Conservation (phyloP, 169 alveolate genomes). For the Cryptosporidium viatorum region DNA sequence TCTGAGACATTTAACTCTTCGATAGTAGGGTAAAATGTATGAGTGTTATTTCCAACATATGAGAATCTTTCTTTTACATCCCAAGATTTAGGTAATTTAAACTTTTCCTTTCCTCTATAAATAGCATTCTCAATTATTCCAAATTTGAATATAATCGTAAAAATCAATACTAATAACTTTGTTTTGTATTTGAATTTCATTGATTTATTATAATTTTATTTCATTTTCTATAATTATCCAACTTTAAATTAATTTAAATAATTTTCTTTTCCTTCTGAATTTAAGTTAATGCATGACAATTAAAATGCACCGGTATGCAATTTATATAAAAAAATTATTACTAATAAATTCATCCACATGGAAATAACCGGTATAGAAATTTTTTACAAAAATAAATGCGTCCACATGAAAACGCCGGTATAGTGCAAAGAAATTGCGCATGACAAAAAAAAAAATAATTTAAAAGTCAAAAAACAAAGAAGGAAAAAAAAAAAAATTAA, state of each 20-base stretch:
- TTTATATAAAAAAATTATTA: background rate
- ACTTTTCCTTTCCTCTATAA: background rate
- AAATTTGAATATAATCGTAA: background rate
- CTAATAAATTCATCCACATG: background rate
- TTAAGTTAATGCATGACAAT: background rate
- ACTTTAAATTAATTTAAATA: background rate
- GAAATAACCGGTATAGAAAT: conserved; percentile 9
- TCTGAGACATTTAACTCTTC: background rate
- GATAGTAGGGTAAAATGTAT: background rate
- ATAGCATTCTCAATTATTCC: background rate
- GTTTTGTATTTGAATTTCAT: background rate
- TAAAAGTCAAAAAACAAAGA: background rate
- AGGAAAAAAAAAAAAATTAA: background rate
- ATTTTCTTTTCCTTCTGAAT: background rate
- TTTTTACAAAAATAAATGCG: background rate
- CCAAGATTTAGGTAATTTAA: conserved; percentile 8
- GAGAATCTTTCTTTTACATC: conserved; percentile 2
- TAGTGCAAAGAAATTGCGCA: background rate
- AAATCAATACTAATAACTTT: background rate
- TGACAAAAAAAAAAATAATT: background rate
- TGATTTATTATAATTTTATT: background rate
- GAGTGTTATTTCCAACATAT: background rate
- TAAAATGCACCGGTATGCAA: background rate
- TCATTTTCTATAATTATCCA: background rate
- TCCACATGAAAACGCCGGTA: conserved; percentile 36